Evolutionary conservation across 2,329 filamentous ascomycete genomes (phyloP), one percentile per base, ranked within the genome.

Genomic region (Triangularia setosa): DNA sequence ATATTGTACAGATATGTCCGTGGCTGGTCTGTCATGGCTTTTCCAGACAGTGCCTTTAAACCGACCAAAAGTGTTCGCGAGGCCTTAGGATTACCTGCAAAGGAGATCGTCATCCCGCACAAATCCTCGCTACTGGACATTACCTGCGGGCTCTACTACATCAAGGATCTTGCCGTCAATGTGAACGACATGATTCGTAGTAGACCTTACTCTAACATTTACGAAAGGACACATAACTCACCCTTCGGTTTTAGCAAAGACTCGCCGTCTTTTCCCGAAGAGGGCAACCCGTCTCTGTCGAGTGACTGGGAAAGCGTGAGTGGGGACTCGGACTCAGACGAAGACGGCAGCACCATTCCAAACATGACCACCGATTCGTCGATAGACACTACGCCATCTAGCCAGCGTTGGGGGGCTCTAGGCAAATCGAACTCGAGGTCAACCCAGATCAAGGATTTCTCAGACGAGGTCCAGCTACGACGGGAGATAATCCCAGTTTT

Each of bases 1-100:
- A 40, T 14, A 4, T n/a, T 40, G n/a, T 3, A 14, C 40, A 48
- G 40, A 18, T 48, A 48, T 21, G n/a, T 48, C 21, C 40, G 40
- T 2, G 82, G 80, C 1, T 85, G 83, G 83, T 81, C 82, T 6
- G 76, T 84, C 9, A 71, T 84, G 48, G 76, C 80, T 6, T 69
- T 85, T 6, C 77, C 79, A 0, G 75, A 78, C 33, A 77, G 74
- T 60, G 77, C 75, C 64, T 84, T 84, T 66, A 70, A 74, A 55
- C 72, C 72, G 6, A 72, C 73, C 1, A 67, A 68, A 5, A 69
- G 68, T 28, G 70, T 72, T 33, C 60, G 66, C 7, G 74, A 77
- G 28, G 67, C 72, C 11, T 68, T 79, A 5, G 77, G 77, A 8
- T 40, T 78, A 21, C 63, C 67, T 2, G 62, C 62, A 7, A 23